Percentiles rank a stretch among this genome's conserved stretches.
phyloP scores from a whole-genome alignment of 257 asterid species.

The Echium plantagineum region DNA sequence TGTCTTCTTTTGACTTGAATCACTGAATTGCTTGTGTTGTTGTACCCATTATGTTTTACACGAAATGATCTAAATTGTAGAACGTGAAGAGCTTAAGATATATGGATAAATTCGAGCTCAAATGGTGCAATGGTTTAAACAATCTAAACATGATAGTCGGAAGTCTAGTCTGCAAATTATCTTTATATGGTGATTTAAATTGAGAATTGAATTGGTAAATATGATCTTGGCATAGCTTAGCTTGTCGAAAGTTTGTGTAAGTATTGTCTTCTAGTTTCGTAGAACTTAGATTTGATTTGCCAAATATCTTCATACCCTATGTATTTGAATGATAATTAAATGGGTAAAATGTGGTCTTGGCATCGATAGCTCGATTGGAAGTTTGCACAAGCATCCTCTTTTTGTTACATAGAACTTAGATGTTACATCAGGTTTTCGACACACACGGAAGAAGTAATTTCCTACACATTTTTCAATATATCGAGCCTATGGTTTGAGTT shows the following conservation, averaged over 20 bases:
- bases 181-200: too few species aligned
- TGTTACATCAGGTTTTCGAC: neutral
- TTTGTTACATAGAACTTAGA: neutral
- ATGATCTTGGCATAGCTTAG: neutral
- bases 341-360: neutral
- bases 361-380: neutral
- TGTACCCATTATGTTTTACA: too few species aligned
- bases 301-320: too few species aligned
- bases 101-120: too few species aligned
- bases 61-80: too few species aligned
- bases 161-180: too few species aligned
- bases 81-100: too few species aligned
- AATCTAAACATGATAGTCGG: too few species aligned
- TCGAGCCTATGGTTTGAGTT: neutral
- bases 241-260: neutral
- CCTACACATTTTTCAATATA: neutral
- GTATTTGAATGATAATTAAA: too few species aligned
- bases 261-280: neutral
- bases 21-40: too few species aligned
- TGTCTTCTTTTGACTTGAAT: neutral
- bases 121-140: too few species aligned
- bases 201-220: neutral
- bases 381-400: neutral
- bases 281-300: neutral
- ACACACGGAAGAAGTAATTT: neutral